Conservation (phyloP, 164 flowering plant genomes). For the Nymphaea thermarum region DNA sequence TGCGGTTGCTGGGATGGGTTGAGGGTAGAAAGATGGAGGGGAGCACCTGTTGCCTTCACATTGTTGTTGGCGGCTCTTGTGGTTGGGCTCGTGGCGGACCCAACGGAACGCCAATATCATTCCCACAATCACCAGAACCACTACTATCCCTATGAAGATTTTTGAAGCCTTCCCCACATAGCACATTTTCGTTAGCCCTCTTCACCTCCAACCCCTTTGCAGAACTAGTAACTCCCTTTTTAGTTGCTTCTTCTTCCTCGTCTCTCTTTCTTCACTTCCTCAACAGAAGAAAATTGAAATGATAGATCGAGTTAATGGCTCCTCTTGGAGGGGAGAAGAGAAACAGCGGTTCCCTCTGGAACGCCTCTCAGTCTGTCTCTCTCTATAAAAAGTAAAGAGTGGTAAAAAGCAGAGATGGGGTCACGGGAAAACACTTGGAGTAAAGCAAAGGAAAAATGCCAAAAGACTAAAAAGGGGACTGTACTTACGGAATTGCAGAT, state of each 20-base stretch:
- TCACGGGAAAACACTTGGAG: too few species aligned
- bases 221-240: background rate
- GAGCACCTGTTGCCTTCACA: background rate
- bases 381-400: background rate
- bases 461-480: background rate
- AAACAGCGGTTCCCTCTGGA: too few species aligned
- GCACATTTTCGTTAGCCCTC: slow-evolving; percentile 27
- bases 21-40: background rate
- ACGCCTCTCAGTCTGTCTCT: background rate
- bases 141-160: slow-evolving; percentile 78
- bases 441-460: background rate
- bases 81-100: slow-evolving; percentile 15
- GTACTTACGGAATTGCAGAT: too few species aligned
- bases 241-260: background rate
- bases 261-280: background rate
- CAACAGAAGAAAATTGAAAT: background rate
- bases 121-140: slow-evolving; percentile 40
- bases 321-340: background rate
- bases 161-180: slow-evolving; percentile 89
- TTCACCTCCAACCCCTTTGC: background rate
- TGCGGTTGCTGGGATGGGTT: slow-evolving; percentile 9
- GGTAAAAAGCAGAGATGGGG: background rate
- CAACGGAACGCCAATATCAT: slow-evolving; percentile 51
- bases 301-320: background rate
- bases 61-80: too few species aligned